phyloP scores from a whole-genome alignment of 2,329 filamentous ascomycete species.

The Neonectria coccinea region DNA sequence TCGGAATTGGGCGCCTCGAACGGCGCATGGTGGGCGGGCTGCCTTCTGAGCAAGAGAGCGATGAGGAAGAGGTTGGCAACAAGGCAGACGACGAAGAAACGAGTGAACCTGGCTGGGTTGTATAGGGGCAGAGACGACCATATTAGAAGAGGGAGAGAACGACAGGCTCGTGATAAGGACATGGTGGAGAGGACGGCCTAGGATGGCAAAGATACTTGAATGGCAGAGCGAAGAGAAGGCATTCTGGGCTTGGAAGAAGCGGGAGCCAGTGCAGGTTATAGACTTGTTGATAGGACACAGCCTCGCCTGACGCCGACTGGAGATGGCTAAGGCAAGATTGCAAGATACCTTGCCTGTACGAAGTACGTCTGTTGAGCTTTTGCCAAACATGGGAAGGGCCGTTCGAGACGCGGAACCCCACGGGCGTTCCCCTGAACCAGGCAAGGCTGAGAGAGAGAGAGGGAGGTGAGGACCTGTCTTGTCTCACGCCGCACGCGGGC shows the following conservation, averaged over 20 bases:
- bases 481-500: background rate
- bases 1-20: conserved; percentile 2
- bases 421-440: background rate
- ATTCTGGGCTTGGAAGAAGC: background rate
- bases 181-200: background rate
- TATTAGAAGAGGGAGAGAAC: background rate
- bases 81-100: background rate
- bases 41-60: background rate
- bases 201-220: background rate
- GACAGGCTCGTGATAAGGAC: background rate
- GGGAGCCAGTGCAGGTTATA: background rate
- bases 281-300: too few relatives aligned
- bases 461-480: too few relatives aligned
- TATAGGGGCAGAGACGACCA: background rate
- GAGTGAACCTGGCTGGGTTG: background rate
- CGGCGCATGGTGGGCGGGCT: background rate
- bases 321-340: too few relatives aligned
- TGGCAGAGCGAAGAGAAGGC: background rate
- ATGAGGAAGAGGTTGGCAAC: background rate
- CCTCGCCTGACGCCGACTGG: too few relatives aligned
- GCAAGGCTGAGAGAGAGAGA: background rate
- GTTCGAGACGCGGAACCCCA: background rate
- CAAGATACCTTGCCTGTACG: too few relatives aligned
- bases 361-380: too few relatives aligned
- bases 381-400: background rate